phyloP scores from a whole-genome alignment of 2,329 filamentous ascomycete species.

The Alternaria viburni region DNA sequence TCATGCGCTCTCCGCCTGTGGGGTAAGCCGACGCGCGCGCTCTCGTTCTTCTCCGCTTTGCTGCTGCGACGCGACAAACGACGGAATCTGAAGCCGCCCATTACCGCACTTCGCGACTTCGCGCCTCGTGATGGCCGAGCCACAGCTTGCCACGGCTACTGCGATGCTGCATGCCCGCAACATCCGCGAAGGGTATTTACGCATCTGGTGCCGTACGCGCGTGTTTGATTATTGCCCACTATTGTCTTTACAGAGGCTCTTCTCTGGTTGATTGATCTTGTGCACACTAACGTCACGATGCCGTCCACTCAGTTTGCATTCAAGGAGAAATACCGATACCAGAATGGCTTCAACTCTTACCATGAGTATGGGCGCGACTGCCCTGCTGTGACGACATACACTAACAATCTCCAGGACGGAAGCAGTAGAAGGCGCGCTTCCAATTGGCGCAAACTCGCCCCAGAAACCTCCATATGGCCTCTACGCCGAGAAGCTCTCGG shows the following conservation, averaged over 20 bases:
- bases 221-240: slow-evolving; percentile 27
- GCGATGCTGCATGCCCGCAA: slow-evolving; percentile 29
- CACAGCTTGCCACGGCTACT: slow-evolving; percentile 20
- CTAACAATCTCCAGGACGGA: slow-evolving; percentile 65
- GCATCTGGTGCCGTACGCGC: neutral
- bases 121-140: slow-evolving; percentile 24
- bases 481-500: slow-evolving; percentile 76
- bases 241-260: slow-evolving; percentile 38
- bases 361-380: slow-evolving; percentile 67
- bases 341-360: slow-evolving; percentile 78
- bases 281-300: slow-evolving; percentile 56
- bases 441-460: slow-evolving; percentile 78
- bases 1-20: slow-evolving; percentile 16
- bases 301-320: slow-evolving; percentile 68
- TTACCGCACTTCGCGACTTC: slow-evolving; percentile 37
- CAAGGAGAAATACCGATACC: slow-evolving; percentile 75
- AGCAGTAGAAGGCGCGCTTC: slow-evolving; percentile 75
- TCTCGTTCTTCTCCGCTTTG: slow-evolving; percentile 23
- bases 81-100: slow-evolving; percentile 38
- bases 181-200: slow-evolving; percentile 24
- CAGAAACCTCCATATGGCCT: slow-evolving; percentile 80
- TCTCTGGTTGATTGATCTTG: slow-evolving; percentile 29
- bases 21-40: slow-evolving; percentile 25
- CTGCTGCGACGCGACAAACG: slow-evolving; percentile 12
- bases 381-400: neutral